Percentiles rank a stretch among this genome's conserved stretches.
Conservation (phyloP, 495 filamentous ascomycete species). For the Amniculicola lignicola region DNA sequence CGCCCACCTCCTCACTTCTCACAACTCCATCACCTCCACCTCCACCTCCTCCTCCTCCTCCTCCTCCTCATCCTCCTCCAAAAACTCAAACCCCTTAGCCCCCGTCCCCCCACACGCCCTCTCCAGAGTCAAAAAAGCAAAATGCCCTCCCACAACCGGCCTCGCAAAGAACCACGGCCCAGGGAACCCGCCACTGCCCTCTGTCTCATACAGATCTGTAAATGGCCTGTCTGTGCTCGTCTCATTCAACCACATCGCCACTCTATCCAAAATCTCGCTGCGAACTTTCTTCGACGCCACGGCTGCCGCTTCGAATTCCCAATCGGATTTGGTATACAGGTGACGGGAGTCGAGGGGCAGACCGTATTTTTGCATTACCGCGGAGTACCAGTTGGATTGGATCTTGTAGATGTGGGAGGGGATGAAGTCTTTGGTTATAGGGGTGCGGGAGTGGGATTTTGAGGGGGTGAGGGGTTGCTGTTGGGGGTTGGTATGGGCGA, state of each 20-base stretch:
- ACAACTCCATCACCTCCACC: not conserved
- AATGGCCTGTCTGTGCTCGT: constrained; percentile 42
- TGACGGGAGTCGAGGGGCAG: constrained; percentile 46
- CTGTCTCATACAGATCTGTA: constrained; percentile 44
- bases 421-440: constrained; percentile 40
- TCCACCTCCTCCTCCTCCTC: not conserved
- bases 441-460: constrained; percentile 22
- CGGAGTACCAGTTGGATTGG: constrained; percentile 42
- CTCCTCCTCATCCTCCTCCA: constrained; percentile 5
- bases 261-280: constrained; percentile 37
- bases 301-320: constrained; percentile 45
- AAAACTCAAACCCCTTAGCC: constrained; percentile 11
- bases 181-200: constrained; percentile 43
- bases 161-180: constrained; percentile 41
- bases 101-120: constrained; percentile 39
- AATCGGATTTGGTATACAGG: constrained; percentile 47
- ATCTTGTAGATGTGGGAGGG: constrained; percentile 42
- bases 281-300: constrained; percentile 38
- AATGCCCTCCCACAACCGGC: constrained; percentile 45
- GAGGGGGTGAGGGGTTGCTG: constrained; percentile 29
- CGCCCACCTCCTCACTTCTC: not conserved
- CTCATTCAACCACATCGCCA: constrained; percentile 45
- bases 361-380: constrained; percentile 44
- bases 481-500: not conserved
- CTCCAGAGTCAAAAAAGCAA: constrained; percentile 44